Evolutionary conservation across 2,329 filamentous ascomycete genomes (phyloP), one percentile per base, ranked within the genome.

Genomic region (Cladosporium sp.): DNA sequence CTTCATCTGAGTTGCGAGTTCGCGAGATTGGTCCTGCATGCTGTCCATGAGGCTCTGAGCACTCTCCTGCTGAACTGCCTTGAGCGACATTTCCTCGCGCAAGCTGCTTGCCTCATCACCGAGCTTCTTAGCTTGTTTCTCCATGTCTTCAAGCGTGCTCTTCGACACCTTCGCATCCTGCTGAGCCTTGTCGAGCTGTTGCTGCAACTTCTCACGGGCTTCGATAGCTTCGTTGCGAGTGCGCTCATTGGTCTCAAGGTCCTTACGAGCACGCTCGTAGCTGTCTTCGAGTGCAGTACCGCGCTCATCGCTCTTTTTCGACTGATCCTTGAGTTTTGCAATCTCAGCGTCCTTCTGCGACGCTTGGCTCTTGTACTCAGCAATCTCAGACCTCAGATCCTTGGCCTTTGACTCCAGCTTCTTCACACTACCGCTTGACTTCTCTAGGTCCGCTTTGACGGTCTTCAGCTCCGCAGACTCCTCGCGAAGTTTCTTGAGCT

Each of bases 11-110:
- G 90, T 88, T 5, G 87, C 87, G 69, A 97, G 83, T 76, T 99
- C 94, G 1, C 89, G 84, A 0, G 88, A 88, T 76, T 97, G 92
- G 67, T 97, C 92, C 61, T 92, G 89, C 90, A 97, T 94, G 71
- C 90, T 96, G 67, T 87, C 88, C 72, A 97, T 86, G 14, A 97
- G 77, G 52, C 88, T 89, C 72, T 97, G 90, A 0, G 91, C 89
- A 65, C 87, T 96, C 55, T 84, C 84, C 69, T 96, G 92, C 73
- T 97, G 91, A 39, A 90, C 89, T 2, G 85, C 83, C 78, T 94
- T 96, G 60, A 96, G 82, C 57, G 92, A 85, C 0, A 89, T 83
- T 66, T 97, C 92, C 64, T 96, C 91, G 42, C 87, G 84, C 19
- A 92, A 77, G 17, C 80, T 79, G 5, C 81, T 80, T 34, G 87